Evolutionary conservation across 805 yeast species (phyloP).

Genomic region (Teunomyces funiuensis): DNA sequence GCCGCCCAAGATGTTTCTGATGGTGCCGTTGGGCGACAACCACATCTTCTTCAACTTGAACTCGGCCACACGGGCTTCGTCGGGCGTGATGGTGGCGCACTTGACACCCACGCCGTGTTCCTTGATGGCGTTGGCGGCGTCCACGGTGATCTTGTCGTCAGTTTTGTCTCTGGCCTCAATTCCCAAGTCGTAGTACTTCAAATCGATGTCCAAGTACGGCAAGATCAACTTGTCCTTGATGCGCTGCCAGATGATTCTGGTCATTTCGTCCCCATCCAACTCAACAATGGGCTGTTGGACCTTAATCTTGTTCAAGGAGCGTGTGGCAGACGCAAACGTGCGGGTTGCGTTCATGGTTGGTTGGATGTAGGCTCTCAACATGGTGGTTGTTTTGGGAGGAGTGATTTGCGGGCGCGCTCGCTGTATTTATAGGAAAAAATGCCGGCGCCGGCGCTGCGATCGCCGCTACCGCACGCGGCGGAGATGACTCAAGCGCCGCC

Average conservation of each 20-base stretch:
- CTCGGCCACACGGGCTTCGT: slow-evolving; percentile 92
- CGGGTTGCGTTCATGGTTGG: slow-evolving; percentile 1
- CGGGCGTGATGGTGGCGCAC: slow-evolving; percentile 99
- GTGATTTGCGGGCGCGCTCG: neutral
- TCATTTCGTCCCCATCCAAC: slow-evolving; percentile 97
- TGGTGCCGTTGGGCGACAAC: slow-evolving; percentile 96
- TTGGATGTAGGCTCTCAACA: neutral
- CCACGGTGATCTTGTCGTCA: slow-evolving; percentile 82
- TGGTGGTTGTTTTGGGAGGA: neutral
- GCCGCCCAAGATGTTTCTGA: slow-evolving; percentile 93
- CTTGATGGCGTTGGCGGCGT: slow-evolving; percentile 86
- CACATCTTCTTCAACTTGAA: slow-evolving; percentile 93
- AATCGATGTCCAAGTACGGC: slow-evolving; percentile 84
- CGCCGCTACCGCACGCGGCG: neutral
- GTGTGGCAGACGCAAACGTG: slow-evolving; percentile 5
- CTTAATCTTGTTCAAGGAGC: slow-evolving; percentile 50
- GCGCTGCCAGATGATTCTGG: slow-evolving; percentile 91
- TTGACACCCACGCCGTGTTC: slow-evolving; percentile 91
- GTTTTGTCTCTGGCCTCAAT: slow-evolving; percentile 85
- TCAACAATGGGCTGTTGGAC: slow-evolving; percentile 92
- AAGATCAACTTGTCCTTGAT: slow-evolving; percentile 82
- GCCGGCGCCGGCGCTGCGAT: neutral
- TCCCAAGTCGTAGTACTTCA: slow-evolving; percentile 89
- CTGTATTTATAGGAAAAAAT: neutral
- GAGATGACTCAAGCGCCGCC: no score